phyloP scores from a whole-genome alignment of 2,329 filamentous ascomycete species.

The Rhytidhysteron rufulum region DNA sequence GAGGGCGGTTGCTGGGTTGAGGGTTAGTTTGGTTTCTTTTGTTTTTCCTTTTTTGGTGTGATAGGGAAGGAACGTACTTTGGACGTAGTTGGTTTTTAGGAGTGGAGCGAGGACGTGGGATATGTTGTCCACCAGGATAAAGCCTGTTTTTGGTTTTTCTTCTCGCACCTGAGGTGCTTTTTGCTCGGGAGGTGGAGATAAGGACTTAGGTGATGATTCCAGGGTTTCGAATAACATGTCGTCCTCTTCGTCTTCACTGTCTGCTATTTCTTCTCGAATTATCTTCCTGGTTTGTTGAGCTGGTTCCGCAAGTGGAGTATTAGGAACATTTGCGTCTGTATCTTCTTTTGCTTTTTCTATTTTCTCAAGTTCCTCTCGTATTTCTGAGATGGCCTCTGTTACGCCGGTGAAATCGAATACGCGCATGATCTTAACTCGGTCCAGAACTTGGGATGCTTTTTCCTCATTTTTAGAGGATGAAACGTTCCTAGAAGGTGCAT shows the following conservation, averaged over 20 bases:
- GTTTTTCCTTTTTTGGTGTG: background rate
- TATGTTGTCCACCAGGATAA: slow-evolving; percentile 41
- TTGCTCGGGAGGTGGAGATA: background rate
- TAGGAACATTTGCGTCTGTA: background rate
- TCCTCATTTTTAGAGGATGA: slow-evolving; percentile 13
- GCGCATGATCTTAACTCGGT: slow-evolving; percentile 46
- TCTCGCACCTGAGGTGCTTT: background rate
- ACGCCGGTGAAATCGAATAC: slow-evolving; percentile 50
- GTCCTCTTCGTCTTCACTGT: slow-evolving; percentile 33
- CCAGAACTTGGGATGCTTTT: slow-evolving; percentile 36
- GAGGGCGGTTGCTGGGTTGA: slow-evolving; percentile 31
- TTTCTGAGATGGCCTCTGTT: slow-evolving; percentile 43
- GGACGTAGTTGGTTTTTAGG: slow-evolving; percentile 33
- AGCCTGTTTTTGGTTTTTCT: slow-evolving; percentile 11
- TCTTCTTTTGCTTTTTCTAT: background rate
- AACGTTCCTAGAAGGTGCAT: background rate
- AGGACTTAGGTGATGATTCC: slow-evolving; percentile 11
- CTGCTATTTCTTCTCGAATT: slow-evolving; percentile 14
- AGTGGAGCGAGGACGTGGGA: slow-evolving; percentile 34
- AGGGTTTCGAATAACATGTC: slow-evolving; percentile 36
- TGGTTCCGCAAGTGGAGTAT: background rate
- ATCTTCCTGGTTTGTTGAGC: background rate
- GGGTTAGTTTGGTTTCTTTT: background rate
- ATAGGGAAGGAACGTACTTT: slow-evolving; percentile 21
- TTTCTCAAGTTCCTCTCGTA: slow-evolving; percentile 34